phyloP scores from a whole-genome alignment of 495 filamentous ascomycete genomes.

The Hamigera avellanea region DNA sequence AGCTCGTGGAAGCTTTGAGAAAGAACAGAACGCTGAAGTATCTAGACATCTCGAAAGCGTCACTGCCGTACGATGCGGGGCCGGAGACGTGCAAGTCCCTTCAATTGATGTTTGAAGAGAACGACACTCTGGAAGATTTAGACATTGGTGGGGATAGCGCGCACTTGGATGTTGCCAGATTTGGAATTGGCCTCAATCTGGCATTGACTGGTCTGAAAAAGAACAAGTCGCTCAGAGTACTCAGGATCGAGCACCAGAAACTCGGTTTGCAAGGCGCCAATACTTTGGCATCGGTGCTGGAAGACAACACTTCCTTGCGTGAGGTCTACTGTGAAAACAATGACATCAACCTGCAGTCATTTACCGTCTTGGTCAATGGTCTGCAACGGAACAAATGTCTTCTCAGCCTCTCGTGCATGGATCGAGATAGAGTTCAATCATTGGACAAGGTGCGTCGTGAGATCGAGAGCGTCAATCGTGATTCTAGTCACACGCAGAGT shows the following conservation, averaged over 20 bases:
- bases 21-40: slow-evolving; percentile 61
- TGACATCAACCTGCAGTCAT: slow-evolving; percentile 64
- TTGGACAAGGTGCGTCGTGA: slow-evolving; percentile 51
- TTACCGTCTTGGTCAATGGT: slow-evolving; percentile 65
- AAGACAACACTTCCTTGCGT: slow-evolving; percentile 49
- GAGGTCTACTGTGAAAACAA: slow-evolving; percentile 72
- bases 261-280: slow-evolving; percentile 61
- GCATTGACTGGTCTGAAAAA: slow-evolving; percentile 64
- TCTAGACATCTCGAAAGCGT: slow-evolving; percentile 82
- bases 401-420: slow-evolving; percentile 55
- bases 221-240: slow-evolving; percentile 62
- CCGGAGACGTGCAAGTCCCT: slow-evolving; percentile 64
- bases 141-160: slow-evolving; percentile 86
- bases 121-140: slow-evolving; percentile 62
- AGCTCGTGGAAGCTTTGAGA: slow-evolving; percentile 59
- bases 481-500: slow-evolving; percentile 14
- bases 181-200: slow-evolving; percentile 71
- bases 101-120: slow-evolving; percentile 64
- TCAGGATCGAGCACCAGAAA: slow-evolving; percentile 62
- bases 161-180: slow-evolving; percentile 72
- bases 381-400: slow-evolving; percentile 56
- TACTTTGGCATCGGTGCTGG: slow-evolving; percentile 65
- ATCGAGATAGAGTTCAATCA: slow-evolving; percentile 46
- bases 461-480: slow-evolving; percentile 41
- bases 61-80: slow-evolving; percentile 67